These are phyloP conservation scores for Saturnispora serradocipensis DNA, from an alignment of 805 yeast genomes.

Conservation along the genomic window DNA sequence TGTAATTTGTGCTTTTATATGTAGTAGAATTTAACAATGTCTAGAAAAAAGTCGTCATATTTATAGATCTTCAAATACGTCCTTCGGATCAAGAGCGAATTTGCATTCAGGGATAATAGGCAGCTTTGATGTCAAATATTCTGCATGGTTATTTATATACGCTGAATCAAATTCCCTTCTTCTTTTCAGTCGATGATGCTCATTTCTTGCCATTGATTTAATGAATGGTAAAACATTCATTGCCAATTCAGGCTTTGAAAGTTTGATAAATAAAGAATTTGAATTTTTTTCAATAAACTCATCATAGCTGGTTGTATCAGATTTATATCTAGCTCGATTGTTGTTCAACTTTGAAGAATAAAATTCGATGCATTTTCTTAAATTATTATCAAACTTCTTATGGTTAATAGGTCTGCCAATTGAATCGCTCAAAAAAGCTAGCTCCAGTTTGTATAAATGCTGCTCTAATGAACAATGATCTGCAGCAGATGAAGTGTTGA, in stretches of 20 bases:
- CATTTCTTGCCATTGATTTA: conserved; percentile 24
- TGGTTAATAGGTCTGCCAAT: neutral
- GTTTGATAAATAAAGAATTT: conserved; percentile 16
- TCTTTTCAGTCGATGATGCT: conserved; percentile 12
- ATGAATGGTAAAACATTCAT: conserved; percentile 22
- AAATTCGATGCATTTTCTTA: conserved; percentile 16
- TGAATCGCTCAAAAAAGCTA: neutral
- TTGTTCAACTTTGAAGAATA: conserved; percentile 21
- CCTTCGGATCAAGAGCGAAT: conserved; percentile 9
- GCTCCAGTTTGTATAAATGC: neutral
- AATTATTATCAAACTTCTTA: neutral
- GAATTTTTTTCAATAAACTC: conserved; percentile 19
- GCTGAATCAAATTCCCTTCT: neutral
- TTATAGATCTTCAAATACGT: conserved; percentile 5
- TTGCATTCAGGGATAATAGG: conserved; percentile 5
- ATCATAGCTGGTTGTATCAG: conserved; percentile 11
- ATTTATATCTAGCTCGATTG: conserved; percentile 21
- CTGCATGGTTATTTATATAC: neutral
- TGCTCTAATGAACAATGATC: neutral
- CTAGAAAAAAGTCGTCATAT: neutral
- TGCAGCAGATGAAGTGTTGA: neutral
- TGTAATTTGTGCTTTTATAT: neutral
- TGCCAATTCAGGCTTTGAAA: conserved; percentile 11
- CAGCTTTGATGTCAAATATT: neutral
- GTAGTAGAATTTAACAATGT: neutral